Evolutionary conservation across 202 grass and related monocot genomes (phyloP).

Genomic region (Zoysia matrella): DNA sequence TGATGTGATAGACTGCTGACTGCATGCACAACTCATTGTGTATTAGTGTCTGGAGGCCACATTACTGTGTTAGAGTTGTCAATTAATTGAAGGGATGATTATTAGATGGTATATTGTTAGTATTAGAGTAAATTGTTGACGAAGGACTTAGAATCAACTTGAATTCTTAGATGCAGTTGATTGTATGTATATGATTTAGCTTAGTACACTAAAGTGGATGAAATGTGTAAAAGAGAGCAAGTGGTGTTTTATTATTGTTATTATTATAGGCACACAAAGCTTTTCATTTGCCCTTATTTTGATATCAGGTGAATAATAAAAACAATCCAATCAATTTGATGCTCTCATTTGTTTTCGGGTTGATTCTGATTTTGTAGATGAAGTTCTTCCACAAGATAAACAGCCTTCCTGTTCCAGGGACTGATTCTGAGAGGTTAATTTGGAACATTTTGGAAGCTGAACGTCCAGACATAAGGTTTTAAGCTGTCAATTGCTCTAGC

Average conservation of each 20-base stretch:
- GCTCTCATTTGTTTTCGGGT: constrained; percentile 30
- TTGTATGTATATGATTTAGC: no score
- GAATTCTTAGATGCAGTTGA: neutral
- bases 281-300: neutral
- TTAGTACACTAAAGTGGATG: no score
- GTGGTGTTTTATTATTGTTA: neutral
- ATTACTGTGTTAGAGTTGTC: no score
- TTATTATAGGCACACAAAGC: neutral
- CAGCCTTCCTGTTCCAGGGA: constrained; percentile 63
- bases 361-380: constrained; percentile 63
- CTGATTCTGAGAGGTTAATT: constrained; percentile 90
- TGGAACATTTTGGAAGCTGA: constrained; percentile 94
- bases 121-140: neutral
- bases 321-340: neutral
- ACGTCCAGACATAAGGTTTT: constrained; percentile 82
- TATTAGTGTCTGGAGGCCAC: no score
- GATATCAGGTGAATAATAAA: neutral
- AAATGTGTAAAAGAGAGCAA: neutral
- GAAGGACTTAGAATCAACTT: neutral
- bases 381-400: constrained; percentile 91
- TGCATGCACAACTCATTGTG: no score
- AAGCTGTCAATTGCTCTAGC: constrained; percentile 12
- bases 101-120: no score
- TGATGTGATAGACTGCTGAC: no score
- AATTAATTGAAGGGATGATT: no score